Base-by-base conservation (phyloP, 805 yeast genomes). In the Cyberlindnera veronae region DNA sequence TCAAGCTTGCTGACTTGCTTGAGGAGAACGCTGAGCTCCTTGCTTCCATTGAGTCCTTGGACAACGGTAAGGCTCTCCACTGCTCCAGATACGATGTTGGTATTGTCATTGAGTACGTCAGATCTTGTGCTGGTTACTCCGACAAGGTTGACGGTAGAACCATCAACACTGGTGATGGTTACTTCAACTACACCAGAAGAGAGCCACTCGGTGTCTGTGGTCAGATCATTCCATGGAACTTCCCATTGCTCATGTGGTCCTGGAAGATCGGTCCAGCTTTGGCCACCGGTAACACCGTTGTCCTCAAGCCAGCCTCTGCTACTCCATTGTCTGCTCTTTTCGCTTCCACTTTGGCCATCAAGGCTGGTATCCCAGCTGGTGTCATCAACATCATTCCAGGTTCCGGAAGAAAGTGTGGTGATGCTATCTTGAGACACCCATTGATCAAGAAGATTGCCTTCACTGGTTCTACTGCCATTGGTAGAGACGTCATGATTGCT, bases 141-240 rank as follows among this genome's bases (percentile, higher is more conserved):
- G 79, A 74, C 60, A 74, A 74, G 59, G 60, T 74, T 47, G 61
- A 56, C 41, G 80, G 80, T 50, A 60, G 66, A 43, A 54, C 69
- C 34, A 61, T 73, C 35, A 73, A 74, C 51, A 69, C 78, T 34
- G 80, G 79, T 48, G 61, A 61, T 42, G 55, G 71, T 26, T 74
- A 73, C 58, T 70, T 74, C 57, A 72, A 70, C 45, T 79, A 66
- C 58, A 75, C 82, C 41, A 67, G 75, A 54, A 69, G 73, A 59
- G 84, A 79, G 65, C 84, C 86, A 51, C 66, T 71, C 55, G 85
- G 84, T 55, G 84, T 79, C 33, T 78, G 83, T 66, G 84, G 81
- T 43, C 84, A 79, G 62, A 73, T 79, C 48, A 79, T 79, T 53
- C 84, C 86, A 52, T 79, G 85, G 86, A 79, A 79, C 61, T 79